Conservation (phyloP, 1,139 yeast genomes). For the Geotrichum candidum region DNA sequence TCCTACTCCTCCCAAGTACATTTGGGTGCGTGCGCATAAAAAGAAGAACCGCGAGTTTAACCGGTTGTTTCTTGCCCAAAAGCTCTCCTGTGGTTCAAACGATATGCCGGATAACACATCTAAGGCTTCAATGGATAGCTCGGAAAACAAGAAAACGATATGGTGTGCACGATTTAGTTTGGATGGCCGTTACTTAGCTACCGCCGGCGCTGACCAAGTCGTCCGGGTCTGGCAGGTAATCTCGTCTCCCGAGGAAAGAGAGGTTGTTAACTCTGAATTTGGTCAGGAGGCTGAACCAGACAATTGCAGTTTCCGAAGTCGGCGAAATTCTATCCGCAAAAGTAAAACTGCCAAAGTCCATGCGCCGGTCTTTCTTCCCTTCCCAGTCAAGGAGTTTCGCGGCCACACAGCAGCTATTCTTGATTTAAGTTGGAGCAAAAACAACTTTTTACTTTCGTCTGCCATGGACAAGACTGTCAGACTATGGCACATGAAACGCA, state of each 20-base stretch:
- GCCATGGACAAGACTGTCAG: conserved; percentile 82
- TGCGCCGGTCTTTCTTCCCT: conserved; percentile 78
- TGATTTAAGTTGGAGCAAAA: conserved; percentile 82
- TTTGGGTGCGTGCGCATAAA: conserved; percentile 36
- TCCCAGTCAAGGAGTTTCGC: conserved; percentile 53
- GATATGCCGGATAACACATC: conserved; percentile 2
- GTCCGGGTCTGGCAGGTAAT: conserved; percentile 77
- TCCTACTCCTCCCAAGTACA: conserved; percentile 34
- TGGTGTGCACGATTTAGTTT: conserved; percentile 68
- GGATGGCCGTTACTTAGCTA: conserved; percentile 79
- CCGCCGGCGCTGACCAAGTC: conserved; percentile 70
- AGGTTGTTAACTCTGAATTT: conserved; percentile 14
- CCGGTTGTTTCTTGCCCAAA: conserved; percentile 75
- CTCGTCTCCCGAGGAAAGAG: conserved; percentile 33
- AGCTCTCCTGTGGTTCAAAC: conserved; percentile 38
- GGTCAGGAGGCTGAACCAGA: conserved; percentile 20
- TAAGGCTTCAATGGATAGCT: background rate
- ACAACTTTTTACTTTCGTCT: conserved; percentile 71
- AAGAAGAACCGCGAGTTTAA: conserved; percentile 39
- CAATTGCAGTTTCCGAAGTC: background rate
- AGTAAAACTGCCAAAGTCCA: conserved; percentile 31
- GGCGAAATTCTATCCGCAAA: conserved; percentile 9
- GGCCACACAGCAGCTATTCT: conserved; percentile 71
- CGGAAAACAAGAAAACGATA: conserved; percentile 42
- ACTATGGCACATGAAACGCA: conserved; percentile 77